These are phyloP conservation scores for Achaetomiella virescens DNA, from an alignment of 495 filamentous ascomycete genomes.

Conservation along the genomic window DNA sequence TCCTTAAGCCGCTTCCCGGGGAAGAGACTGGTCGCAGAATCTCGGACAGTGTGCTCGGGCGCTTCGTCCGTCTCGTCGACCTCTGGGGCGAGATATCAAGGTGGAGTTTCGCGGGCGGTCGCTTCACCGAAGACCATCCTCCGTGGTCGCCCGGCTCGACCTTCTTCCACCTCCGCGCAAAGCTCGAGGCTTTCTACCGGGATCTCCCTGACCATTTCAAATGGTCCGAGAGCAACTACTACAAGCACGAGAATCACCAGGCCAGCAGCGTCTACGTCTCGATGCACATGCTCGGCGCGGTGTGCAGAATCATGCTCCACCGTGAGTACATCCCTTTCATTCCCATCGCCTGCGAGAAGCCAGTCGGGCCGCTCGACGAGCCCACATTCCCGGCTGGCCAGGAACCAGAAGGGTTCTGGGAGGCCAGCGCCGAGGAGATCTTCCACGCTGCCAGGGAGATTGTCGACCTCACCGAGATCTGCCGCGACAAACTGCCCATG, in stretches of 20 bases:
- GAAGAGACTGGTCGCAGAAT: slow-evolving; percentile 32
- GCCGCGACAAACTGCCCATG: slow-evolving; percentile 66
- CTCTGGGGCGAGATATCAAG: slow-evolving; percentile 73
- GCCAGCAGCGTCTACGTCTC: slow-evolving; percentile 69
- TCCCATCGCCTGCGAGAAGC: slow-evolving; percentile 61
- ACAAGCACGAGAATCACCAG: slow-evolving; percentile 70
- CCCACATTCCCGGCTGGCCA: slow-evolving; percentile 52
- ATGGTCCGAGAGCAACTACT: slow-evolving; percentile 69
- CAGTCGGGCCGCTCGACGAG: slow-evolving; percentile 66
- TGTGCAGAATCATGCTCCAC: slow-evolving; percentile 74
- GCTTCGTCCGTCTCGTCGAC: slow-evolving; percentile 70
- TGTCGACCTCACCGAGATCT: slow-evolving; percentile 68
- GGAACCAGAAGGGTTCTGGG: slow-evolving; percentile 60
- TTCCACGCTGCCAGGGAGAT: slow-evolving; percentile 69
- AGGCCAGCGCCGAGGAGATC: slow-evolving; percentile 63
- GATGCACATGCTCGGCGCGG: slow-evolving; percentile 69
- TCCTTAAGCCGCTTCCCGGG: slow-evolving; percentile 29
- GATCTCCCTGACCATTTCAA: slow-evolving; percentile 63
- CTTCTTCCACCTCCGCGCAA: slow-evolving; percentile 53
- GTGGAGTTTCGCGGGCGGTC: slow-evolving; percentile 68
- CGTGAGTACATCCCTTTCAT: slow-evolving; percentile 80
- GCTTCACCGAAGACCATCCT: slow-evolving; percentile 53
- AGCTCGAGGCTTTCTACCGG: slow-evolving; percentile 60
- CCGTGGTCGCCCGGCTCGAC: slow-evolving; percentile 60
- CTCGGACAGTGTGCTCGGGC: slow-evolving; percentile 60